Conservation (phyloP, 805 yeast species). For the Tetrapisispora nanseiensis region DNA sequence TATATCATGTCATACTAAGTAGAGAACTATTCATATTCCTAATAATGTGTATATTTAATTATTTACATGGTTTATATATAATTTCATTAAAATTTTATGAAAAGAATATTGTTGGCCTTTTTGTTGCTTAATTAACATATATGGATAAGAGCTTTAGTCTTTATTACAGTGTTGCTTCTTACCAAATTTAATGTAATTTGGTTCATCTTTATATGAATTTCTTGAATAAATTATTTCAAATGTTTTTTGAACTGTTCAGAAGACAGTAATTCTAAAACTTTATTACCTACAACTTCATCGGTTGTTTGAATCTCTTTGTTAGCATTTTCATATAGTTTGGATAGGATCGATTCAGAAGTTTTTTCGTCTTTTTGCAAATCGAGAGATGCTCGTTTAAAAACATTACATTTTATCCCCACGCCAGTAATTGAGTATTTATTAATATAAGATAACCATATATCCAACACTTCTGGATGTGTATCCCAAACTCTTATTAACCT, state of each 20-base stretch:
- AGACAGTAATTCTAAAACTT: conserved; percentile 60
- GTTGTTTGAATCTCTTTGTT: not conserved
- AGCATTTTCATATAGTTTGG: not conserved
- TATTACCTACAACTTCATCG: conserved; percentile 30
- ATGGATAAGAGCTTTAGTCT: too few relatives aligned
- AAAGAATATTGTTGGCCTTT: not conserved
- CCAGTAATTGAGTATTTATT: conserved; percentile 70
- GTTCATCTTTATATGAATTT: not conserved
- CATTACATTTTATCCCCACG: conserved; percentile 70
- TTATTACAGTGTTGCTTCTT: too few relatives aligned
- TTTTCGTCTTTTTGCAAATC: not conserved
- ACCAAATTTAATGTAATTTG: not conserved
- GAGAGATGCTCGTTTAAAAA: conserved; percentile 41
- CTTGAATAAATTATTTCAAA: conserved; percentile 10
- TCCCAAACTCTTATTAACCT: conserved; percentile 71
- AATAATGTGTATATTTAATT: not conserved
- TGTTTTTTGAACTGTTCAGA: conserved; percentile 62
- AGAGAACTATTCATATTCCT: too few relatives aligned
- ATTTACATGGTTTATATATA: not conserved
- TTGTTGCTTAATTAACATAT: too few relatives aligned
- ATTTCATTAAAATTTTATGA: not conserved
- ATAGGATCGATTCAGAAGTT: not conserved
- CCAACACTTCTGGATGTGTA: conserved; percentile 74
- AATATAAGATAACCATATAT: conserved; percentile 68
- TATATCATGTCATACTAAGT: too few relatives aligned